phyloP scores from a whole-genome alignment of 345 rosid genomes.

The Salix arbutifolia region DNA sequence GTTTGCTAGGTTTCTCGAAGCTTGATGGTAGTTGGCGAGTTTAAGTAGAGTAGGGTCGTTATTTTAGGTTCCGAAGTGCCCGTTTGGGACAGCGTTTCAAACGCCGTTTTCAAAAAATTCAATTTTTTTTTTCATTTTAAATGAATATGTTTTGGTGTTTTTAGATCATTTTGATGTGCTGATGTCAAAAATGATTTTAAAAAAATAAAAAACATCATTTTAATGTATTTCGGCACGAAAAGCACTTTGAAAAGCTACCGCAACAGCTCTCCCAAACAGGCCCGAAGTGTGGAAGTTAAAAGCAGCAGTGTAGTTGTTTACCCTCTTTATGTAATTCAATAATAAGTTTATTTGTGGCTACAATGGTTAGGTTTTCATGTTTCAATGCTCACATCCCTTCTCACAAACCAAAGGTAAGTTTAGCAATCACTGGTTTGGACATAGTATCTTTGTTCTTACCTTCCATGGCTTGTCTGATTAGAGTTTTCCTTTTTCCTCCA shows the following conservation, averaged over 20 bases:
- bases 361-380: constrained; percentile 91
- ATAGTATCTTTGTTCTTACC: constrained; percentile 1
- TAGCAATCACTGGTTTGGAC: constrained; percentile 15
- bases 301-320: constrained; percentile 14
- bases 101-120: no score
- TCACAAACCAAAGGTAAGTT: constrained; percentile 64
- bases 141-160: no score
- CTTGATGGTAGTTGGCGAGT: constrained; percentile 21
- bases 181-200: no score
- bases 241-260: no score
- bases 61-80: constrained; percentile 20
- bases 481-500: constrained; percentile 18
- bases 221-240: no score
- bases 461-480: constrained; percentile 7
- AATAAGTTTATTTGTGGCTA: constrained; percentile 10
- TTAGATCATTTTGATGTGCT: no score
- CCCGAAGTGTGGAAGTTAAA: constrained; percentile 24
- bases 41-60: constrained; percentile 16
- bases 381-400: constrained; percentile 51
- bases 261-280: no score
- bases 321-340: constrained; percentile 8
- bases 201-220: no score
- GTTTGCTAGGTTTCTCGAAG: constrained; percentile 24
- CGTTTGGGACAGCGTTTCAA: no score
- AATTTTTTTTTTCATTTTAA: no score